phyloP scores from a whole-genome alignment of 768 basidiomycete species.

The Phylloporus scabripes region DNA sequence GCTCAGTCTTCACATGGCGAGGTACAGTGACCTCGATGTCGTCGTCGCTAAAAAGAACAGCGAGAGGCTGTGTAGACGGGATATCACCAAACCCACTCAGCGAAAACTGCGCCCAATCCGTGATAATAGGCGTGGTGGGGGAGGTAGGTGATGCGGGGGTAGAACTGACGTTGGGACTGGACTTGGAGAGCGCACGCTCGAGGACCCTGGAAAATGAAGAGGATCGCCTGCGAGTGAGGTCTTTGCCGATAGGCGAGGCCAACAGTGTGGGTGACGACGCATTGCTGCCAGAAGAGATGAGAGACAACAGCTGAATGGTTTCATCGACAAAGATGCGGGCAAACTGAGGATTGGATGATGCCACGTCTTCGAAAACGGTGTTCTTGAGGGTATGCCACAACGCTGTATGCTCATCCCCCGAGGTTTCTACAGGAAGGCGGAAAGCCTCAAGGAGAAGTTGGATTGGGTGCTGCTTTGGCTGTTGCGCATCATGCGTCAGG shows the following conservation, averaged over 20 bases:
- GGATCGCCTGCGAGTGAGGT: conserved; percentile 29
- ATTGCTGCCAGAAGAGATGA: conserved; percentile 42
- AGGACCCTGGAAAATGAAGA: conserved; percentile 29
- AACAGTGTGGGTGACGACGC: conserved; percentile 26
- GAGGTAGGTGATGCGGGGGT: conserved; percentile 26
- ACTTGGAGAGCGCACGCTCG: conserved; percentile 9
- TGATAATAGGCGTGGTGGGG: conserved; percentile 24
- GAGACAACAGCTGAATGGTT: conserved; percentile 47
- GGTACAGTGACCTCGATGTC: conserved; percentile 56
- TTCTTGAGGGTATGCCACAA: conserved; percentile 55
- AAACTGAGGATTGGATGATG: conserved; percentile 27
- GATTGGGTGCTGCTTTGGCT: conserved; percentile 48
- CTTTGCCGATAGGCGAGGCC: conserved; percentile 32
- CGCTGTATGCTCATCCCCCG: conserved; percentile 32
- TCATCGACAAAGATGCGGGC: conserved; percentile 63
- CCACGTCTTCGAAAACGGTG: conserved; percentile 32
- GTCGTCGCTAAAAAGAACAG: conserved; percentile 58
- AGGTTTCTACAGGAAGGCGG: conserved; percentile 32
- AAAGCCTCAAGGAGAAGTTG: conserved; percentile 62
- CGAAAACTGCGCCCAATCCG: conserved; percentile 69
- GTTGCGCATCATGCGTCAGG: conserved; percentile 31
- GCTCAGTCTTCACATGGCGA: conserved; percentile 27
- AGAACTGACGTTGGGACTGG: conserved; percentile 18
- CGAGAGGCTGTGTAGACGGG: conserved; percentile 35
- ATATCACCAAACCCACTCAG: conserved; percentile 54